Percentiles rank a stretch among this genome's conserved stretches.
These are phyloP conservation scores for Citrus glauca DNA, from an alignment of 345 rosid genomes.

Conservation along the genomic window DNA sequence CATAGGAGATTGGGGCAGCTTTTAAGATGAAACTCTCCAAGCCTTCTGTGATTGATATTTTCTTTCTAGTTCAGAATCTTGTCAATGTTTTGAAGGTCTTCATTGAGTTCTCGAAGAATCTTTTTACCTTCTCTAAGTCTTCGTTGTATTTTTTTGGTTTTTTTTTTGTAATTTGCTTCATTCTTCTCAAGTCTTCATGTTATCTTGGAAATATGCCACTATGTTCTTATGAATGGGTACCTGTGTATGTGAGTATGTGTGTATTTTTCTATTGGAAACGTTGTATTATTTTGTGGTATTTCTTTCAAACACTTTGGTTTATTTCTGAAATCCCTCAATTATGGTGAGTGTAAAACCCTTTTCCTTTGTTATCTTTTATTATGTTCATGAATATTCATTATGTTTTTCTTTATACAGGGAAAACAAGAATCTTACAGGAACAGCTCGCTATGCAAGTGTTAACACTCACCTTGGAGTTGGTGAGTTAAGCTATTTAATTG, in stretches of 20 bases:
- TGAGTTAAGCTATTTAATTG: slow-evolving; percentile 27
- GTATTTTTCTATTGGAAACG: neutral
- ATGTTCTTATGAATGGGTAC: neutral
- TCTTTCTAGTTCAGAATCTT: neutral
- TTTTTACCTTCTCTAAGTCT: neutral
- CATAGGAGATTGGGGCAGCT: neutral
- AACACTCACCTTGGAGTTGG: slow-evolving; percentile 98
- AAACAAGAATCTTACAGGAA: slow-evolving; percentile 97
- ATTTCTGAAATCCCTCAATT: neutral
- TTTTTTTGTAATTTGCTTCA: neutral
- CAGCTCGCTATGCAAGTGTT: slow-evolving; percentile 96
- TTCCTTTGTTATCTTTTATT: neutral
- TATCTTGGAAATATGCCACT: neutral
- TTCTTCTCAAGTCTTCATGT: neutral
- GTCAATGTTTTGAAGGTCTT: neutral
- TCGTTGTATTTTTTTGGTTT: neutral
- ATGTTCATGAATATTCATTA: neutral
- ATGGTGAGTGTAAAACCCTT: neutral
- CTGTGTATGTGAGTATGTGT: neutral
- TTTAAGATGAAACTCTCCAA: neutral
- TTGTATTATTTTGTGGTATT: neutral
- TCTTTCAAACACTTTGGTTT: neutral
- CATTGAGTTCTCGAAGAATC: neutral
- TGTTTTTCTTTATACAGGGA: slow-evolving; percentile 49
- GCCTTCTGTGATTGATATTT: neutral